Percentiles rank a stretch among this genome's conserved stretches.
phyloP scores from a whole-genome alignment of 768 basidiomycete species.

The Suillus bovinus region DNA sequence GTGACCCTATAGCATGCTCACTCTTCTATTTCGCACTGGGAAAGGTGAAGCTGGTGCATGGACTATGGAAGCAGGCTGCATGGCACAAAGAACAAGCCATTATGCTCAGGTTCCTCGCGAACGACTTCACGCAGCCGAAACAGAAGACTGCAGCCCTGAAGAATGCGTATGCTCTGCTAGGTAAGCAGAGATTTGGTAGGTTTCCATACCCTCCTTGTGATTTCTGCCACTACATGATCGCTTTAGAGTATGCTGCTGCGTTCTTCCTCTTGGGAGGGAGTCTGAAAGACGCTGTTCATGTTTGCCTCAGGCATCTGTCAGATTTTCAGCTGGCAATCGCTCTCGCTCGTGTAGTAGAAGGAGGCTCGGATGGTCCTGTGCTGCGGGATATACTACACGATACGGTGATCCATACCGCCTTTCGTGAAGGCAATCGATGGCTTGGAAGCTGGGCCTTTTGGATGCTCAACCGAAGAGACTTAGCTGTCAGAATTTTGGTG shows the following conservation, averaged over 20 bases:
- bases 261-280: constrained; percentile 93
- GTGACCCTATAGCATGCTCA: constrained; percentile 88
- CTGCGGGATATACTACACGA: constrained; percentile 68
- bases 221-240: constrained; percentile 10
- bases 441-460: constrained; percentile 96
- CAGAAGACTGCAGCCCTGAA: constrained; percentile 95
- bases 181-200: constrained; percentile 91
- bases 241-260: constrained; percentile 88
- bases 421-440: constrained; percentile 88
- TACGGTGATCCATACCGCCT: constrained; percentile 81
- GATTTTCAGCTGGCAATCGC: constrained; percentile 93
- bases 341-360: constrained; percentile 82
- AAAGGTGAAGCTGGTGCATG: constrained; percentile 89
- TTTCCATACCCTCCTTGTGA: constrained; percentile 8
- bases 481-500: constrained; percentile 87
- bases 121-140: constrained; percentile 80
- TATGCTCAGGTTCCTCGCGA: constrained; percentile 91
- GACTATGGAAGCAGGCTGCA: constrained; percentile 92
- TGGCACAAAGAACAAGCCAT: constrained; percentile 88
- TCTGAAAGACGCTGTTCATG: constrained; percentile 87
- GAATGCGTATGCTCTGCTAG: constrained; percentile 90
- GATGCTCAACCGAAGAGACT: constrained; percentile 83
- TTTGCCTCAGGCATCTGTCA: constrained; percentile 82
- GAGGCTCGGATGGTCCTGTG: constrained; percentile 78
- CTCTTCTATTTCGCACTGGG: constrained; percentile 94